These are phyloP conservation scores for Leishmania martiniquensis DNA, from an alignment of 208 protist genomes.

Conservation along the genomic window DNA sequence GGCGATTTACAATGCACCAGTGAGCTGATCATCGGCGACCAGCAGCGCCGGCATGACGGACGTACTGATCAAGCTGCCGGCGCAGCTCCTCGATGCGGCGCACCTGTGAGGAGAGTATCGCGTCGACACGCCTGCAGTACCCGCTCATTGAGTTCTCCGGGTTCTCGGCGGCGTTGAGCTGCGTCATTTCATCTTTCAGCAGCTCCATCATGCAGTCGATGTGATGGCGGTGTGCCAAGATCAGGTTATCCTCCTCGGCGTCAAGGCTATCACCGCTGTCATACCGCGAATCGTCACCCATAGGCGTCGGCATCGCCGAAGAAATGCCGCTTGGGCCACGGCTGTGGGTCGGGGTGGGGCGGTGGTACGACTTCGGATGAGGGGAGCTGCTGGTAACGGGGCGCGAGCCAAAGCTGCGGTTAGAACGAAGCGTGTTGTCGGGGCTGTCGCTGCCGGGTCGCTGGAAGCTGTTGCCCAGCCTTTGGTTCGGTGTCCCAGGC, in stretches of 20 bases:
- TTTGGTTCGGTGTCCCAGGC: constrained; percentile 57
- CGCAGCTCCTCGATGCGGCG: constrained; percentile 81
- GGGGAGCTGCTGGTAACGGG: constrained; percentile 23
- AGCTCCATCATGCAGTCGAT: constrained; percentile 95
- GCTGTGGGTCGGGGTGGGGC: constrained; percentile 41
- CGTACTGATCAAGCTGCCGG: constrained; percentile 76
- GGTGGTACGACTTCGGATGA: constrained; percentile 45
- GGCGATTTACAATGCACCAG: neutral
- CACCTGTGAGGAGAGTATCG: constrained; percentile 69
- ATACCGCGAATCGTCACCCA: constrained; percentile 55
- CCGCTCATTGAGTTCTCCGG: constrained; percentile 85
- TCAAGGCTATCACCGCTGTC: constrained; percentile 85
- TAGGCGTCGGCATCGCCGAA: constrained; percentile 35
- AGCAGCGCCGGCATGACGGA: constrained; percentile 47
- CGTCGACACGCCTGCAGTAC: constrained; percentile 92
- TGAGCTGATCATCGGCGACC: constrained; percentile 1
- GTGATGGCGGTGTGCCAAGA: constrained; percentile 90
- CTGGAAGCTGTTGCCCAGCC: constrained; percentile 37
- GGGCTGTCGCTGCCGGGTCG: constrained; percentile 31
- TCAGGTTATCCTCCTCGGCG: constrained; percentile 91
- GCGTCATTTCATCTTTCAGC: constrained; percentile 93
- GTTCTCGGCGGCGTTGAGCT: constrained; percentile 91
- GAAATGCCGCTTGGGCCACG: constrained; percentile 41
- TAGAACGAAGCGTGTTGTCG: constrained; percentile 41
- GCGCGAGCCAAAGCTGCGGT: constrained; percentile 42